Evolutionary conservation across 2,329 filamentous ascomycete species (phyloP).

Genomic region (Alternaria triticimaculans): DNA sequence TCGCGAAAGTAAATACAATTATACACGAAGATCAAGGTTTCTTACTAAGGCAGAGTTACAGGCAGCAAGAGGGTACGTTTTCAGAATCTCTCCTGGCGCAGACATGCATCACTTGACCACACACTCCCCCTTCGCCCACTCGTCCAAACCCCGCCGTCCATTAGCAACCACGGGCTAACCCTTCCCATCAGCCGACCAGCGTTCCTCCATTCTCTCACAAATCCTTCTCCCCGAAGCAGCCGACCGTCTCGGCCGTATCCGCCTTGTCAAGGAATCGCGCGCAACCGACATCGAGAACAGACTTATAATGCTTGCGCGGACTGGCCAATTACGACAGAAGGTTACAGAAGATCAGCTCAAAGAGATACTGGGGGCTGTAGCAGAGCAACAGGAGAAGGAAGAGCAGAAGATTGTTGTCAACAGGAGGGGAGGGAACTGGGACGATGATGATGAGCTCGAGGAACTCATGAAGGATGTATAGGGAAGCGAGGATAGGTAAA

Average conservation of each 20-base stretch:
- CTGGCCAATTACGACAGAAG: constrained; percentile 84
- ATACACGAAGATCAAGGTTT: neutral
- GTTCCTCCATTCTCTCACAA: constrained; percentile 80
- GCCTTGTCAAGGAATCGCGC: constrained; percentile 91
- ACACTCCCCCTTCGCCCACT: neutral
- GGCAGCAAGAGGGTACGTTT: constrained; percentile 31
- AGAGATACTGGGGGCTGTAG: constrained; percentile 83
- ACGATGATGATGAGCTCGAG: constrained; percentile 81
- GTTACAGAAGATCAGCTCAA: constrained; percentile 94
- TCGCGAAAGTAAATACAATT: constrained; percentile 56
- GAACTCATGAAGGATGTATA: constrained; percentile 49
- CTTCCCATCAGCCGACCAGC: constrained; percentile 68
- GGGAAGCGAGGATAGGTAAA: neutral
- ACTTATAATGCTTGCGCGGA: constrained; percentile 87
- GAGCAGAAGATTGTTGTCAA: constrained; percentile 79
- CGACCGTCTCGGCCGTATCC: constrained; percentile 91
- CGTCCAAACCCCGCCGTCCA: constrained; percentile 40
- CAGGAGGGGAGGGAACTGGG: constrained; percentile 76
- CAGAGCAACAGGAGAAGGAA: constrained; percentile 72
- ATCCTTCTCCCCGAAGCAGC: constrained; percentile 94
- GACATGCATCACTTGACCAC: constrained; percentile 26
- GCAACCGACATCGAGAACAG: constrained; percentile 91
- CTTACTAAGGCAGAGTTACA: constrained; percentile 2
- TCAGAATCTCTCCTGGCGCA: constrained; percentile 43
- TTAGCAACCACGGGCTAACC: constrained; percentile 10